Evolutionary conservation across 129 eudicot species (phyloP).

Genomic region (Rutidosis leptorrhynchoides): DNA sequence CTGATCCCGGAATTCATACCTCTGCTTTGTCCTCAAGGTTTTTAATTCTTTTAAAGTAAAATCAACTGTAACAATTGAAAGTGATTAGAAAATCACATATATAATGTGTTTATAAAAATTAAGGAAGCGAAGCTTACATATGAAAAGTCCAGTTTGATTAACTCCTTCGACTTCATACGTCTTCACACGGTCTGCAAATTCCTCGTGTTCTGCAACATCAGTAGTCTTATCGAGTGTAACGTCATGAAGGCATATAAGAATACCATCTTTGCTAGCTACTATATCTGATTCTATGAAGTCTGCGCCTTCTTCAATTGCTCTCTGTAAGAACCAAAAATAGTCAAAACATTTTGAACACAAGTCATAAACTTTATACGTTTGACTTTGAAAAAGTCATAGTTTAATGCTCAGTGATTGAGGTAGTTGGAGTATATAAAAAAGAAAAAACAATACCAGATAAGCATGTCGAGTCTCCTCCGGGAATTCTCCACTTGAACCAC

Average conservation of each 20-base stretch:
- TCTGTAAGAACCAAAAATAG: conserved; percentile 41
- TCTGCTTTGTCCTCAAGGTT: conserved; percentile 68
- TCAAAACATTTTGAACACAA: background rate
- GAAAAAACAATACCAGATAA: conserved; percentile 69
- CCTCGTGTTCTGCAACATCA: conserved; percentile 56
- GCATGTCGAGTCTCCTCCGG: conserved; percentile 90
- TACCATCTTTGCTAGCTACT: conserved; percentile 79
- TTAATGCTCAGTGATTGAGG: background rate
- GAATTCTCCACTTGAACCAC: conserved; percentile 95
- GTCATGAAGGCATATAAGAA: conserved; percentile 80
- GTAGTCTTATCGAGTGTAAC: conserved; percentile 70
- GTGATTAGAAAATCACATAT: conserved; percentile 10
- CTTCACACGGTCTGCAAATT: conserved; percentile 61
- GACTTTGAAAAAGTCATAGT: background rate
- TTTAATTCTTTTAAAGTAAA: conserved; percentile 77
- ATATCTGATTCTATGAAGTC: conserved; percentile 93
- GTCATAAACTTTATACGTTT: no score
- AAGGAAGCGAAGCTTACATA: conserved; percentile 25
- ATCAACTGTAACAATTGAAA: conserved; percentile 63
- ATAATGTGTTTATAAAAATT: background rate
- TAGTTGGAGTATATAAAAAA: background rate
- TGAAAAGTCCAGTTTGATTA: conserved; percentile 43
- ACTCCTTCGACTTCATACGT: conserved; percentile 78
- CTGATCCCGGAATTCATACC: conserved; percentile 73
- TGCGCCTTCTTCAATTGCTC: conserved; percentile 92